These are phyloP conservation scores for Cercospora beticola DNA, from an alignment of 2,329 filamentous ascomycete species.

Conservation along the genomic window DNA sequence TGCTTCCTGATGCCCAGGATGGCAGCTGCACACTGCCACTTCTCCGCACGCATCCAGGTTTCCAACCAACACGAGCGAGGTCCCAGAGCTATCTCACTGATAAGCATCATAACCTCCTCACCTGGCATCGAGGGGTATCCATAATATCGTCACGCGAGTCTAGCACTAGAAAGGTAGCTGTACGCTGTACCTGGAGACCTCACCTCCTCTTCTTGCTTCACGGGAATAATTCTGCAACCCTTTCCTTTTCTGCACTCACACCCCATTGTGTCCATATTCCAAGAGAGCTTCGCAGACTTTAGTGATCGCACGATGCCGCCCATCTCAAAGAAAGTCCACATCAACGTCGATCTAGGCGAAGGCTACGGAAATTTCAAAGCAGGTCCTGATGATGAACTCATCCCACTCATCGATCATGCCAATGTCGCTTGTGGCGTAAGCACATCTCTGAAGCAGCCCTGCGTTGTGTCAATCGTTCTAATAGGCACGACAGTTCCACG, in stretches of 20 bases:
- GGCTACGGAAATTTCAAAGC: conserved; percentile 52
- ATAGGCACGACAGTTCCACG: conserved; percentile 31
- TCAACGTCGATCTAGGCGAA: conserved; percentile 57
- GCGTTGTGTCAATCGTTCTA: not conserved
- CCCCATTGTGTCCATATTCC: not conserved
- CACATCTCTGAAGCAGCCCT: not conserved
- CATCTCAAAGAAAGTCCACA: conserved; percentile 53
- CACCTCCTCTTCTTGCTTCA: not conserved
- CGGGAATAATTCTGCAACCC: not conserved
- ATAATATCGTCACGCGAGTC: conserved; percentile 1
- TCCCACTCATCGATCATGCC: conserved; percentile 61
- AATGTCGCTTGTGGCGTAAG: conserved; percentile 54
- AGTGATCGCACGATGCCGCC: conserved; percentile 44
- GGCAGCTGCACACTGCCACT: not conserved
- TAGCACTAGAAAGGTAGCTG: conserved; percentile 7
- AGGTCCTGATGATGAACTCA: conserved; percentile 61
- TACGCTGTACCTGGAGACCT: conserved; percentile 11
- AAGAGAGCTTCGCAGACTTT: not conserved
- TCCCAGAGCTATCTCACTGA: conserved; percentile 19
- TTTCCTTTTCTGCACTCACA: not conserved
- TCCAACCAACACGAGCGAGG: not conserved
- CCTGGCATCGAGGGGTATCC: conserved; percentile 7
- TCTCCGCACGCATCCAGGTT: not conserved
- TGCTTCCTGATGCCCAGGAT: not conserved
- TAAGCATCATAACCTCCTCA: conserved; percentile 21